Evolutionary conservation across 495 filamentous ascomycete genomes (phyloP).

Genomic region (Penicillium longicatenatum): DNA sequence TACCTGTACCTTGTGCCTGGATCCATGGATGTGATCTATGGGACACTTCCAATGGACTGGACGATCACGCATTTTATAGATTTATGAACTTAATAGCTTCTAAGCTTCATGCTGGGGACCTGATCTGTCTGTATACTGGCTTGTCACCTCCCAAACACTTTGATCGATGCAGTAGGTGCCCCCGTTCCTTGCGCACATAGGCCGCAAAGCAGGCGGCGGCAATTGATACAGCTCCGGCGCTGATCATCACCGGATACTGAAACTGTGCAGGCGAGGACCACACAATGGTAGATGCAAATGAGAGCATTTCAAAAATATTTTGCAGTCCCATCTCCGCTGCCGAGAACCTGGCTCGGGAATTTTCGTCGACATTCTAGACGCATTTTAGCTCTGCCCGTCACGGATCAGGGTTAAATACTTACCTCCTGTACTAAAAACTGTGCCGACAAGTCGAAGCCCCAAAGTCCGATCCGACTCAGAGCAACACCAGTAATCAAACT

Average conservation of each 20-base stretch:
- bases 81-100: neutral
- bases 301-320: conserved; percentile 65
- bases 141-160: conserved; percentile 34
- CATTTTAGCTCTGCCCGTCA: neutral
- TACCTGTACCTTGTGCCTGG: neutral
- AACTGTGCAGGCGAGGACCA: conserved; percentile 61
- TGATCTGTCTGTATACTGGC: conserved; percentile 9
- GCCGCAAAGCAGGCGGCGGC: conserved; percentile 55
- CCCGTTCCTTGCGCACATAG: conserved; percentile 59
- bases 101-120: neutral
- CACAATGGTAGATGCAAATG: conserved; percentile 61
- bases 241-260: conserved; percentile 60
- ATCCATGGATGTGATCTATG: neutral
- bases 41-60: neutral
- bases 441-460: conserved; percentile 67
- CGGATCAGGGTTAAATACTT: conserved; percentile 16
- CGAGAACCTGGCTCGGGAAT: conserved; percentile 60
- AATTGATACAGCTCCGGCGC: conserved; percentile 48
- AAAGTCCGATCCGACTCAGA: conserved; percentile 63
- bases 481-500: conserved; percentile 54
- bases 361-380: conserved; percentile 48
- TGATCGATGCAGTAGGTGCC: conserved; percentile 61
- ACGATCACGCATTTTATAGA: neutral
- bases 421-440: conserved; percentile 70
- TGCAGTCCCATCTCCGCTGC: conserved; percentile 61